phyloP scores from a whole-genome alignment of 208 protist species.

The Porcisia hertigi region DNA sequence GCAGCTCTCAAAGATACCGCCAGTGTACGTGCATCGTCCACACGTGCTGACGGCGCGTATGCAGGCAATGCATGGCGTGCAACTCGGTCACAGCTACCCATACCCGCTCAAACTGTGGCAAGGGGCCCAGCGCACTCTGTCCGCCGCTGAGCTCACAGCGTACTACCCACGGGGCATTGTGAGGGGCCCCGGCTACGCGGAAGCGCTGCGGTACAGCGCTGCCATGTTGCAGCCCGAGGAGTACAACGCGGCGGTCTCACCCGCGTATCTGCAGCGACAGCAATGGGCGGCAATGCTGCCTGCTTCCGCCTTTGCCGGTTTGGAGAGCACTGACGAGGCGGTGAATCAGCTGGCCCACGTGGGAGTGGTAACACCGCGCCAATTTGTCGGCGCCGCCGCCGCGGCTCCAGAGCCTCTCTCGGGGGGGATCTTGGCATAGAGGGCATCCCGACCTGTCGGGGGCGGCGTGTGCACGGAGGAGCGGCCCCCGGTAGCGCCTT shows the following conservation, averaged over 20 bases:
- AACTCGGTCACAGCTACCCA: slow-evolving; percentile 84
- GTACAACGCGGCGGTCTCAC: slow-evolving; percentile 38
- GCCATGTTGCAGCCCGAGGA: slow-evolving; percentile 70
- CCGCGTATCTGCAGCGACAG: slow-evolving; percentile 26
- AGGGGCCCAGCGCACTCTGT: slow-evolving; percentile 65
- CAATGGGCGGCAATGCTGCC: slow-evolving; percentile 47
- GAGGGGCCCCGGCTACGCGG: slow-evolving; percentile 61
- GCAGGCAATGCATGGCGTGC: slow-evolving; percentile 86
- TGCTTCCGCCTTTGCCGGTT: slow-evolving; percentile 29
- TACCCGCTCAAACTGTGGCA: slow-evolving; percentile 92
- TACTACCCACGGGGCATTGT: slow-evolving; percentile 53
- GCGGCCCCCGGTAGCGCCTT: no score
- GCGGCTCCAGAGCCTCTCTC: background rate
- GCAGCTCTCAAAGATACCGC: slow-evolving; percentile 81
- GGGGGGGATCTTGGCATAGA: background rate
- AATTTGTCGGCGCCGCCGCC: background rate
- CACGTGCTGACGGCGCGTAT: slow-evolving; percentile 85
- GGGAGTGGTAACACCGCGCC: background rate
- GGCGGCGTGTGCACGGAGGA: no score
- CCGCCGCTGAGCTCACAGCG: slow-evolving; percentile 49
- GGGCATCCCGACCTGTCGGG: background rate
- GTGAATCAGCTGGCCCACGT: background rate
- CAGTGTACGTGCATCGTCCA: slow-evolving; percentile 89
- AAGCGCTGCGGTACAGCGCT: slow-evolving; percentile 71
- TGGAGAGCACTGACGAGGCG: slow-evolving; percentile 16